Conservation (phyloP, 176 grass and related monocot species). For the Ensete glaucum region DNA sequence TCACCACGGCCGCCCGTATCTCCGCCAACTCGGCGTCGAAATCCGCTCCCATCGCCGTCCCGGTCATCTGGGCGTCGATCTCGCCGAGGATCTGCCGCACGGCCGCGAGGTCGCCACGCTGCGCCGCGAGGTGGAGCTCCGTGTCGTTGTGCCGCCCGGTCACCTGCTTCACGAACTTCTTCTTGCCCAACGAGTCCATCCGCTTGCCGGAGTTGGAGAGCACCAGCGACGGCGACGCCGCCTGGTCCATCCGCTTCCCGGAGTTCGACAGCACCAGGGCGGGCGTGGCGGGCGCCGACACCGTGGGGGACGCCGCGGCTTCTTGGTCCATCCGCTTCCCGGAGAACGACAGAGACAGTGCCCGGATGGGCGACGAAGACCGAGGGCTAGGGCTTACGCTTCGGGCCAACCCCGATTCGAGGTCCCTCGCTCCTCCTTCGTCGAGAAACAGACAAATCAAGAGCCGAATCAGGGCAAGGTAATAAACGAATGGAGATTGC, state of each 20-base stretch:
- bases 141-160: constrained; percentile 89
- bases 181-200: constrained; percentile 71
- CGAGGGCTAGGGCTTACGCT: constrained; percentile 12
- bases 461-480: background rate
- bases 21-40: constrained; percentile 75
- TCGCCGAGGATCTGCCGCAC: constrained; percentile 68
- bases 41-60: constrained; percentile 45
- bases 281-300: constrained; percentile 8
- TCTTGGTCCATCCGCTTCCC: constrained; percentile 3
- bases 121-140: constrained; percentile 86
- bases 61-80: constrained; percentile 83
- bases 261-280: constrained; percentile 21
- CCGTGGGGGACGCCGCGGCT: background rate
- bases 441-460: background rate
- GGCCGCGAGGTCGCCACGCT: constrained; percentile 66
- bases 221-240: constrained; percentile 23
- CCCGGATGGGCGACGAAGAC: constrained; percentile 24
- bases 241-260: background rate
- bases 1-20: constrained; percentile 75
- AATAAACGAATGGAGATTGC: background rate
- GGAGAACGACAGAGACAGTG: constrained; percentile 1
- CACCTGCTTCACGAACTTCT: constrained; percentile 97
- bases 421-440: background rate
- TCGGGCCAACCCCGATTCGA: constrained; percentile 23
- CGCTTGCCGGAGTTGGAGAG: constrained; percentile 80